Conservation (phyloP, 768 basidiomycete genomes). For the Phylloporus arenicola region DNA sequence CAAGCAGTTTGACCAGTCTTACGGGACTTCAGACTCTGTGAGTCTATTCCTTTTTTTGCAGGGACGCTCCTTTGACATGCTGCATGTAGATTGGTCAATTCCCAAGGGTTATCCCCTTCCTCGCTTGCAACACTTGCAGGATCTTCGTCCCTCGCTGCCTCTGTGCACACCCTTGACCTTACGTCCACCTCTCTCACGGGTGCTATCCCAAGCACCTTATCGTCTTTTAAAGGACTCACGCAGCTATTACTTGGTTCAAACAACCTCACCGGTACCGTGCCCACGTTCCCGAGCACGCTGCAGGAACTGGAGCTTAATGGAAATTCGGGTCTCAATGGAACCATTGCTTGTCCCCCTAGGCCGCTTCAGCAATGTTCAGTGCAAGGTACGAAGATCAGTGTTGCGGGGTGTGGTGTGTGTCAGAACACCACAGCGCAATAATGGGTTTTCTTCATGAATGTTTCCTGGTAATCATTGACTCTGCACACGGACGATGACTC, state of each 20-base stretch:
- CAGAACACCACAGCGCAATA: constrained; percentile 11
- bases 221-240: constrained; percentile 30
- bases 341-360: constrained; percentile 10
- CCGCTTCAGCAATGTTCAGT: constrained; percentile 19
- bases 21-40: constrained; percentile 37
- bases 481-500: neutral
- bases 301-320: constrained; percentile 33
- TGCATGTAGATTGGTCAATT: constrained; percentile 31
- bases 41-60: neutral
- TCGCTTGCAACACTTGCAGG: constrained; percentile 28
- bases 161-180: constrained; percentile 36
- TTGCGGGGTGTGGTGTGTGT: constrained; percentile 21
- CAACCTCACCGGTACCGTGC: constrained; percentile 33
- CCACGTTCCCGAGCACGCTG: constrained; percentile 33
- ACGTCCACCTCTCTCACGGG: constrained; percentile 37
- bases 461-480: constrained; percentile 1
- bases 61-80: constrained; percentile 1
- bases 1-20: constrained; percentile 30
- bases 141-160: constrained; percentile 29
- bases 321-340: constrained; percentile 34
- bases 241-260: constrained; percentile 38
- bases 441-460: constrained; percentile 1
- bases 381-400: constrained; percentile 18
- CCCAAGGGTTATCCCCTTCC: constrained; percentile 30
- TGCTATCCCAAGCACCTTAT: constrained; percentile 31